Evolutionary conservation across 768 basidiomycete species (phyloP).

Genomic region (Hygrocybe punicea): DNA sequence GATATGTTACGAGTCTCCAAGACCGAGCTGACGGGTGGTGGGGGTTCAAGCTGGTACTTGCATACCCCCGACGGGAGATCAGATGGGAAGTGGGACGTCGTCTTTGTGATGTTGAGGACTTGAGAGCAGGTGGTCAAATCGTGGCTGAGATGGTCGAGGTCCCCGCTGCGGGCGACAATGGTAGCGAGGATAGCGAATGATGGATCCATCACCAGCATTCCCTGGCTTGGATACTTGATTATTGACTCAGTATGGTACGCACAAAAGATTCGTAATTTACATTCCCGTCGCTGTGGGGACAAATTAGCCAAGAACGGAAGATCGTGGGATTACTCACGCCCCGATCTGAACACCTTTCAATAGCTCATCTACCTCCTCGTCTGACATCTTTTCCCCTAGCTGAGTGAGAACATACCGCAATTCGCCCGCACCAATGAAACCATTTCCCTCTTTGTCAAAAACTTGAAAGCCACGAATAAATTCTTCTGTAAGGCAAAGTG

Average conservation of each 20-base stretch:
- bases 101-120: constrained; percentile 45
- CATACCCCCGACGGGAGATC: constrained; percentile 69
- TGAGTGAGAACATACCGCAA: constrained; percentile 92
- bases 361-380: constrained; percentile 97
- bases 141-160: constrained; percentile 51
- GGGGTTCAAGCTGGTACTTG: constrained; percentile 65
- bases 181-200: constrained; percentile 50
- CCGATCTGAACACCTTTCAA: constrained; percentile 94
- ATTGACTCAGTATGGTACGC: constrained; percentile 89
- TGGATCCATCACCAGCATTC: background rate
- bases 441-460: constrained; percentile 94
- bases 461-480: constrained; percentile 99
- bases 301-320: background rate
- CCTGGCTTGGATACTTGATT: constrained; percentile 17
- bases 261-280: constrained; percentile 98
- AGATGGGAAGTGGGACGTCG: constrained; percentile 42
- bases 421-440: constrained; percentile 88
- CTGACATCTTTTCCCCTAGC: constrained; percentile 96
- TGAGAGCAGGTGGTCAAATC: constrained; percentile 61
- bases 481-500: constrained; percentile 55
- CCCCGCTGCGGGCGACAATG: constrained; percentile 52
- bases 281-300: constrained; percentile 74
- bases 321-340: constrained; percentile 49
- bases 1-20: constrained; percentile 18
- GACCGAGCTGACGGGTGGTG: constrained; percentile 47